Evolutionary conservation across 805 yeast genomes (phyloP), one percentile per base, ranked within the genome.

Genomic region (Starmerella gropengiesseri): DNA sequence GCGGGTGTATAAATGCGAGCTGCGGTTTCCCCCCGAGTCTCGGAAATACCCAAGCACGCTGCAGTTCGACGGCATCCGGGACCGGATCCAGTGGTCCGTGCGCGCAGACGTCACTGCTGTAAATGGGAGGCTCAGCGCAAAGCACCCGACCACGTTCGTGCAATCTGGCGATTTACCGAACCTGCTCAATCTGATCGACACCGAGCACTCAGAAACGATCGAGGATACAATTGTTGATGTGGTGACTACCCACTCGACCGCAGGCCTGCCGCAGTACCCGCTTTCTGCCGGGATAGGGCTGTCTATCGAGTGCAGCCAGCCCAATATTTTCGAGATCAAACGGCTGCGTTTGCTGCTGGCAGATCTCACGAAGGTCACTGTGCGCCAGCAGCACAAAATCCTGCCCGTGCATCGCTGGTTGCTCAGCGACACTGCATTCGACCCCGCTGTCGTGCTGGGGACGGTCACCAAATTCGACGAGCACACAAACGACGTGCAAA

Each of bases 211-310:
- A 2, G 48, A 46, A 22, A 20, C 16, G 8, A 29, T 48, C 8
- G 44, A 33, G 9, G 44, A 31, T 14, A 8, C 35, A 13, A 7
- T 26, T 7, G 17, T 48, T 12, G 18, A 16, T 5, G 17, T 48
- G 5, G 13, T 39, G 20, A 44, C 50, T 2, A 31, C 50, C 21
- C 49, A 48, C 17, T 40, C 52, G 9, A 23, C 43, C 5, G 46
- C 45, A 12, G 52, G 52, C 7, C 31, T 46, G 22, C 47, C 47
- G 14, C 46, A 48, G 26, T 36, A 38, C 12, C 49, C 47, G 16
- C 31, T 48, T 13, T 29, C 41, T 7, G 33, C 49, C 13, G 50
- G 50, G 5, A 16, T 48, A 11, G 37, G 47, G 9, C 18, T 46
- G 26, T 26, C 40, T 11, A 16, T 48, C 13, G 39, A 30, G 13